Evolutionary conservation across 768 basidiomycete genomes (phyloP), one percentile per base, ranked within the genome.

Genomic region (Chiua virens): DNA sequence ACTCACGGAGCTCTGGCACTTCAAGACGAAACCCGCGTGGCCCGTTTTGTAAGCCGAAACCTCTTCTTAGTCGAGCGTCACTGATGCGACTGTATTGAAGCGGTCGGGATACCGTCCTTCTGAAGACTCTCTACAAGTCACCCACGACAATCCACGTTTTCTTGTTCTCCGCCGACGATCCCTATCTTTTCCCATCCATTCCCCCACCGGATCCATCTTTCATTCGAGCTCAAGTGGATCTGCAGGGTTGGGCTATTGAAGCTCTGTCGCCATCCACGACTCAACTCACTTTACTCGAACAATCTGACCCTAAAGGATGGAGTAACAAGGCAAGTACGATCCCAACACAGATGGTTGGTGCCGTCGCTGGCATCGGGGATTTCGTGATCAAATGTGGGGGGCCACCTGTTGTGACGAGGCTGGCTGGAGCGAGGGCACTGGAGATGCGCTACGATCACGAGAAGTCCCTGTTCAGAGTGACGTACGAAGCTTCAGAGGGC

Each of bases 171-270:
- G 89, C 86, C 0, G 93, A 98, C 57, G 92, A 98, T 58, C 81
- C 81, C 45, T 83, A 89, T 49, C 77, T 97, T 14, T 97, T 98
- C 69, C 87, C 92, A 0, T 79, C 76, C 54, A 79, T 82, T 55
- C 91, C 79, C 41, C 75, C 75, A 11, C 74, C 71, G 1, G 91
- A 89, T 43, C 84, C 88, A 0, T 87, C 81, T 57, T 79, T 88
- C 44, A 96, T 97, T 54, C 87, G 95, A 8, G 92, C 91, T 0
- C 95, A 98, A 67, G 86, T 96, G n/a, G 94, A 97, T 65, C 75
- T 99, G n/a, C 94, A 93, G 72, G 97, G 96, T 42, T 98, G 95
- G 91, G 91, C 96, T 1, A 93, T 99, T 59, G 96, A 98, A 69
- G 81, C 89, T 0, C 75, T 99, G 9, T 98, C 95, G 1, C 97